A percentile compares a stretch with the other conserved stretches of the same genome.
These are phyloP conservation scores for Ilyonectria robusta DNA, from an alignment of 2,329 filamentous ascomycete genomes.

Conservation along the genomic window DNA sequence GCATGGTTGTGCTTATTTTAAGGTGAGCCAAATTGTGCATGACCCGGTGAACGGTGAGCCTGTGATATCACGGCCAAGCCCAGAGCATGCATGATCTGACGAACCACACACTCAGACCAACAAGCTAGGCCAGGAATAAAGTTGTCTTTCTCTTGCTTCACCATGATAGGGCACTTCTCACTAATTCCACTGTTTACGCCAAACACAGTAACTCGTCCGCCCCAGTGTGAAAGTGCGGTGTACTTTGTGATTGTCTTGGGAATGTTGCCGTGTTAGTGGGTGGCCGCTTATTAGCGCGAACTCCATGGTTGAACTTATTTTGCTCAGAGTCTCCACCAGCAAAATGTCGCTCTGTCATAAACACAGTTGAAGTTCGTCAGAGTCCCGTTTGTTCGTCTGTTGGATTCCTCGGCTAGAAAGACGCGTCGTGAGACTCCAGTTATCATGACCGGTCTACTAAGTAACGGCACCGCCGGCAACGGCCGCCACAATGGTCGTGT, in stretches of 20 bases:
- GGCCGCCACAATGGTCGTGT: neutral
- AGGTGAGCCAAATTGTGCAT: neutral
- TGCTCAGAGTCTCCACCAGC: neutral
- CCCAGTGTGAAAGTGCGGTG: too few species aligned
- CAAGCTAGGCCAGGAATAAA: neutral
- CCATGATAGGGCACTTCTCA: neutral
- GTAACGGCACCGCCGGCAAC: neutral
- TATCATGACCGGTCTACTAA: constrained; percentile 1
- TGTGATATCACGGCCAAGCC: neutral
- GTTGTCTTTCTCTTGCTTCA: neutral
- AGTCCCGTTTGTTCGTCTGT: too few species aligned
- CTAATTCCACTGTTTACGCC: neutral
- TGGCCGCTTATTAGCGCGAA: neutral
- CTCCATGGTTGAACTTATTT: neutral
- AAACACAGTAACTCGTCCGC: neutral
- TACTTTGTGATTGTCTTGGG: neutral
- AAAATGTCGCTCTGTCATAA: neutral
- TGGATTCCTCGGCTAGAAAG: neutral
- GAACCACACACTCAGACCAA: neutral
- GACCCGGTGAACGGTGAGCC: neutral
- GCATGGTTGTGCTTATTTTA: neutral
- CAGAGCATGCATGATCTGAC: neutral
- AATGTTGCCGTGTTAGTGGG: neutral
- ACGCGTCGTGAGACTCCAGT: neutral
- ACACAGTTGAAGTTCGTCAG: neutral